Conservation (phyloP, 805 yeast species). For the Metschnikowia bowlesiae region DNA sequence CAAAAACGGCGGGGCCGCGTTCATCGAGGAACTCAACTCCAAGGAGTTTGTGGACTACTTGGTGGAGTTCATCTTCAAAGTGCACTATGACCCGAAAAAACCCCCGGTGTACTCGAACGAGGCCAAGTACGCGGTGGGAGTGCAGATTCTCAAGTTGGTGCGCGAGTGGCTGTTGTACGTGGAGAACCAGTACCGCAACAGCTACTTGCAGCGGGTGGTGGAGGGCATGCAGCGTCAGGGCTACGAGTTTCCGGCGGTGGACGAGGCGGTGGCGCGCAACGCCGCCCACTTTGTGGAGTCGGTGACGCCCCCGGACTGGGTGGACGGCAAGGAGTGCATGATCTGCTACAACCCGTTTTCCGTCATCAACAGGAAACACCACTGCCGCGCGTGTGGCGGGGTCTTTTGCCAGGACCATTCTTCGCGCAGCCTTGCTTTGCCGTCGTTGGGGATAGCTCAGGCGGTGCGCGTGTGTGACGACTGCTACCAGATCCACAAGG, state of each 20-base stretch:
- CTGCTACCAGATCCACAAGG: conserved; percentile 62
- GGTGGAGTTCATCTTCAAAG: conserved; percentile 42
- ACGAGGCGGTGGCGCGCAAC: conserved; percentile 24
- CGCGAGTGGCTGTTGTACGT: conserved; percentile 79
- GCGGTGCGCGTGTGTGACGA: conserved; percentile 94
- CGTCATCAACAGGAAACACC: conserved; percentile 86
- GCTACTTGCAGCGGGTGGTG: conserved; percentile 61
- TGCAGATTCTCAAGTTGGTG: conserved; percentile 55
- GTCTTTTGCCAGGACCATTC: conserved; percentile 86
- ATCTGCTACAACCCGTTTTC: conserved; percentile 78
- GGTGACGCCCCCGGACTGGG: conserved; percentile 96
- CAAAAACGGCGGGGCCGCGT: conserved; percentile 88
- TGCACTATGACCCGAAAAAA: conserved; percentile 33
- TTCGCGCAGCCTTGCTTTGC: conserved; percentile 63
- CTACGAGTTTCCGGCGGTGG: conserved; percentile 56
- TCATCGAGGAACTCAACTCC: conserved; percentile 70
- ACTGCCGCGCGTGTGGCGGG: conserved; percentile 96
- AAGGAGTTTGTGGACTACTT: conserved; percentile 84
- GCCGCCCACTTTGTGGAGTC: conserved; percentile 67
- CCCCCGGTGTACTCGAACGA: conserved; percentile 15
- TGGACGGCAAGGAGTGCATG: conserved; percentile 94
- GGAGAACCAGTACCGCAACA: conserved; percentile 54
- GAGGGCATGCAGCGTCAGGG: conserved; percentile 58
- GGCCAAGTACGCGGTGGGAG: conserved; percentile 45
- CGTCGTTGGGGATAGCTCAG: conserved; percentile 78